Conservation (phyloP, 768 basidiomycete species). For the Rhodosporidiobolus odoratus region DNA sequence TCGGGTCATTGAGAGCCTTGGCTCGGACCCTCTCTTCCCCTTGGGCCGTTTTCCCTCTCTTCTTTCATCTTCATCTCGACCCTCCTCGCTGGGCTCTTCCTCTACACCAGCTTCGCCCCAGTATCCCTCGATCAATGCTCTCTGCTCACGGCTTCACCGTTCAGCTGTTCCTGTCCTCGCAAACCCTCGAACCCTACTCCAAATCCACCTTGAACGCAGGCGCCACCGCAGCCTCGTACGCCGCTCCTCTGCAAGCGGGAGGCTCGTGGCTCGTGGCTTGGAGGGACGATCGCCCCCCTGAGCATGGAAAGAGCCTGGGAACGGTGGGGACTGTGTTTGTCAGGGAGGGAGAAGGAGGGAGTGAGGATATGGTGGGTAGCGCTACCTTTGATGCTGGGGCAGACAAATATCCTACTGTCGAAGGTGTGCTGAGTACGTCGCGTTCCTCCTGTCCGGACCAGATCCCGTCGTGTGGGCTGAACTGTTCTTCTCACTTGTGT, state of each 20-base stretch:
- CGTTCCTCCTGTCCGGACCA: neutral
- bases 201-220: too few relatives aligned
- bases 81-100: neutral
- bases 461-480: too few relatives aligned
- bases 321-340: neutral
- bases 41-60: neutral
- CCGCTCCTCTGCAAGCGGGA: neutral
- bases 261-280: neutral
- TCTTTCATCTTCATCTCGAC: neutral
- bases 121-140: neutral
- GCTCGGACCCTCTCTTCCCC: too few relatives aligned
- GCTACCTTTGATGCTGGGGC: too few relatives aligned
- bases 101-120: too few relatives aligned
- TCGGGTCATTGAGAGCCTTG: neutral
- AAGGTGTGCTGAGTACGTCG: neutral
- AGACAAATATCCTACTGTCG: neutral
- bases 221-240: neutral
- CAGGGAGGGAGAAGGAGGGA: conserved; percentile 1
- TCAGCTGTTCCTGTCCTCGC: neutral
- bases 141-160: conserved; percentile 6
- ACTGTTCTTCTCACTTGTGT: neutral
- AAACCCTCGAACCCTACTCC: neutral
- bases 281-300: conserved; percentile 6
- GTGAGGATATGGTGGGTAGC: neutral
- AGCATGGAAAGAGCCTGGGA: neutral